A percentile compares a stretch with the other conserved stretches of the same genome.
phyloP scores from a whole-genome alignment of 2,329 filamentous ascomycete genomes.

The Paracamarosporium sp. region DNA sequence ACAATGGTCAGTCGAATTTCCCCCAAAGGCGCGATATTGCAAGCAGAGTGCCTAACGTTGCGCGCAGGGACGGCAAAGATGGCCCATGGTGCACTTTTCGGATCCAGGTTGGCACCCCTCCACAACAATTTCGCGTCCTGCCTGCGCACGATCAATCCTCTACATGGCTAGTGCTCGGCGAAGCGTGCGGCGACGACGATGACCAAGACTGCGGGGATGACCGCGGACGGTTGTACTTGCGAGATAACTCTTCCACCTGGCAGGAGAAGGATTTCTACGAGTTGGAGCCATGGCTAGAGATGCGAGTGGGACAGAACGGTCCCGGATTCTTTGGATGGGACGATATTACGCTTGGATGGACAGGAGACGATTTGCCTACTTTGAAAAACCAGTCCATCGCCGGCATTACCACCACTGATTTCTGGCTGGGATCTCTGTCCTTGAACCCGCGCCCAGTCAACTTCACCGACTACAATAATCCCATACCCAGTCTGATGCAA shows the following conservation, averaged over 20 bases:
- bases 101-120: conserved; percentile 34
- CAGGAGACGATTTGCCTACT: conserved; percentile 24
- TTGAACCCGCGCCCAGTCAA: conserved; percentile 46
- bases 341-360: conserved; percentile 39
- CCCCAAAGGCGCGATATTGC: background rate
- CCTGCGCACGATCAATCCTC: conserved; percentile 43
- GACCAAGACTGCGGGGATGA: conserved; percentile 32
- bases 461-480: conserved; percentile 44
- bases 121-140: conserved; percentile 37
- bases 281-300: conserved; percentile 34
- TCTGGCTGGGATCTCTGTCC: conserved; percentile 48
- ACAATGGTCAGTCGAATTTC: background rate
- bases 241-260: conserved; percentile 43
- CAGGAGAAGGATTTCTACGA: conserved; percentile 38
- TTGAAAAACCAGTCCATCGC: conserved; percentile 46
- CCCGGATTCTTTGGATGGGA: conserved; percentile 47
- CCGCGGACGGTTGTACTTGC: conserved; percentile 38
- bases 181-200: conserved; percentile 40
- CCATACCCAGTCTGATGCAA: conserved; percentile 21
- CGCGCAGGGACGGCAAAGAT: conserved; percentile 36
- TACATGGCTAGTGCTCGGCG: conserved; percentile 41
- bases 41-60: background rate
- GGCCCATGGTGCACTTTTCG: conserved; percentile 42
- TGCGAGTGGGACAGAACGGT: conserved; percentile 32
- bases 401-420: conserved; percentile 41